These are phyloP conservation scores for Leccinum truebloodii DNA, from an alignment of 768 basidiomycete species.

Conservation along the genomic window DNA sequence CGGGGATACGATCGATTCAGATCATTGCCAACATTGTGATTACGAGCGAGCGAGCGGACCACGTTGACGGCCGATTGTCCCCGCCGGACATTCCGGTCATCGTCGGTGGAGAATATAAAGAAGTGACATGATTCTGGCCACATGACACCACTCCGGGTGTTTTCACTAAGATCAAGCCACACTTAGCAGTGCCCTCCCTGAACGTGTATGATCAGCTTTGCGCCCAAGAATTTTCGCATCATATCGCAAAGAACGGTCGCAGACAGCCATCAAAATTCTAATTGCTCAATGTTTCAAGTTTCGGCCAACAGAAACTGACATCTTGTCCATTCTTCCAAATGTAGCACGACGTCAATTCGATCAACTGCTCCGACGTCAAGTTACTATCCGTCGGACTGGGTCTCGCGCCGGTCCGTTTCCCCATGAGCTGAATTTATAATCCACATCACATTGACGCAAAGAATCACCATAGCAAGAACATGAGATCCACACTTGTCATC, in stretches of 20 bases:
- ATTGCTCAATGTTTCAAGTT: not conserved
- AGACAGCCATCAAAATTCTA: too few relatives aligned
- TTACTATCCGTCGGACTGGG: not conserved
- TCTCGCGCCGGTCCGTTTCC: not conserved
- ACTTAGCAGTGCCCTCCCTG: not conserved
- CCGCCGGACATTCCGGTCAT: not conserved
- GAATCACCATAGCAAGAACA: not conserved
- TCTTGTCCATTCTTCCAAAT: not conserved
- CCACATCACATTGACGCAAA: not conserved
- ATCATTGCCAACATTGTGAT: not conserved
- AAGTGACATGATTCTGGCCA: not conserved
- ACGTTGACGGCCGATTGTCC: not conserved
- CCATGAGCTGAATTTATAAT: not conserved
- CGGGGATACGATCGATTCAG: slow-evolving; percentile 8
- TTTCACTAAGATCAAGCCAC: not conserved
- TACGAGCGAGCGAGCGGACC: not conserved
- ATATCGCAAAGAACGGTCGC: not conserved
- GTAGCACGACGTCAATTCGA: not conserved
- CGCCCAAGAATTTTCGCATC: not conserved
- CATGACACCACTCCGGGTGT: not conserved
- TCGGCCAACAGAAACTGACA: not conserved
- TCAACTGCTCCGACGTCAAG: not conserved
- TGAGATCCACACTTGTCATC: not conserved
- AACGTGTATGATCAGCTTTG: not conserved
- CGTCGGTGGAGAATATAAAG: not conserved